These are phyloP conservation scores for Gentiana macrophylla DNA, from an alignment of 257 asterid species.

Conservation along the genomic window DNA sequence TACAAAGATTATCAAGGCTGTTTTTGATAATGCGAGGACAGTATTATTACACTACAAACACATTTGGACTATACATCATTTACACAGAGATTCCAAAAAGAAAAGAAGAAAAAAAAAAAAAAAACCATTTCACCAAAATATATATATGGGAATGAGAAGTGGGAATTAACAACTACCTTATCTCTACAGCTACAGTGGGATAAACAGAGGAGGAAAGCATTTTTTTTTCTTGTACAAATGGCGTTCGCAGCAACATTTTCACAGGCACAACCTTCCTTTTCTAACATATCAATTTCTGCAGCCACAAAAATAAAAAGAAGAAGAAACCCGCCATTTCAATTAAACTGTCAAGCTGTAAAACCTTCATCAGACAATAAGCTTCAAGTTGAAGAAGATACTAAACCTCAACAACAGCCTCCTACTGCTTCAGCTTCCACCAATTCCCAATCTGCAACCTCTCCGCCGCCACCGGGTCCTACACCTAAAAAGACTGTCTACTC, in stretches of 20 bases:
- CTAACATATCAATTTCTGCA: background rate
- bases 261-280: conserved; percentile 21
- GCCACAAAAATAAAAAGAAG: conserved; percentile 8
- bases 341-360: conserved; percentile 23
- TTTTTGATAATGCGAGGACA: too few relatives aligned
- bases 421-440: conserved; percentile 17
- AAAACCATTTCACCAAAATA: too few relatives aligned
- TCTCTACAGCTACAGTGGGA: too few relatives aligned
- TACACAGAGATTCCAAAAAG: too few relatives aligned
- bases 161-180: too few relatives aligned
- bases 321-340: conserved; percentile 11
- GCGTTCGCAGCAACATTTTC: conserved; percentile 35
- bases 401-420: conserved; percentile 7
- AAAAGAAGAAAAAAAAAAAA: too few relatives aligned
- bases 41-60: too few relatives aligned
- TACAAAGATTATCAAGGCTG: too few relatives aligned
- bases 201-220: background rate
- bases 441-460: conserved; percentile 20
- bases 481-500: conserved; percentile 71
- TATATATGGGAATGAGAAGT: too few relatives aligned
- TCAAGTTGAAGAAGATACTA: conserved; percentile 5
- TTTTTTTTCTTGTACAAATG: conserved; percentile 13
- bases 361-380: conserved; percentile 25
- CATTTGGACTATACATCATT: too few relatives aligned
- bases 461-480: conserved; percentile 28